Evolutionary conservation across 306 rosid genomes (phyloP).

Genomic region (Arachis stenosperma): DNA sequence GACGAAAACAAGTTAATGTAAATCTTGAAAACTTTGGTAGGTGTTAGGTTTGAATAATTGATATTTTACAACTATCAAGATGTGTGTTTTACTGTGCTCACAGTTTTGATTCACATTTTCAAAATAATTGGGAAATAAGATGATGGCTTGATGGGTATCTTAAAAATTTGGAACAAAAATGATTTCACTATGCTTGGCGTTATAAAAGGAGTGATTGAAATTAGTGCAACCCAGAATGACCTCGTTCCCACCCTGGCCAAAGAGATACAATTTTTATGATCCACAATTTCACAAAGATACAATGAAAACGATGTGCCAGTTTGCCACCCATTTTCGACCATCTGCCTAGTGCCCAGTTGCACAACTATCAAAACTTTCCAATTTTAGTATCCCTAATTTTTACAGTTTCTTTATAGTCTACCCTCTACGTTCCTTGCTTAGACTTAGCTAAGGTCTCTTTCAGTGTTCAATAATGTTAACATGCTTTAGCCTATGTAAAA

Average conservation of each 20-base stretch:
- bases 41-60: constrained; percentile 3
- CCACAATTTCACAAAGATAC: neutral
- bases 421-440: neutral
- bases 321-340: neutral
- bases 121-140: neutral
- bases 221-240: neutral
- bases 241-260: neutral
- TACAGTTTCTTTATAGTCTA: neutral
- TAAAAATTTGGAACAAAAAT: neutral
- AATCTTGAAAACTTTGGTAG: neutral
- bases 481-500: neutral
- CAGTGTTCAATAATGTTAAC: neutral
- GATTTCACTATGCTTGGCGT: neutral
- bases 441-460: neutral
- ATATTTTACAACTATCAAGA: neutral
- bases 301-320: neutral
- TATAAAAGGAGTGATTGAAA: neutral
- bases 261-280: neutral
- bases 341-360: neutral
- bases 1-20: neutral
- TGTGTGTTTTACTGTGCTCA: constrained; percentile 6
- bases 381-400: neutral
- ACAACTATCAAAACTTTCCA: neutral
- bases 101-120: neutral
- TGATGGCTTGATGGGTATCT: neutral